Base-by-base conservation (phyloP, 2,329 filamentous ascomycete genomes). In the Rasamsonia emersonii region DNA sequence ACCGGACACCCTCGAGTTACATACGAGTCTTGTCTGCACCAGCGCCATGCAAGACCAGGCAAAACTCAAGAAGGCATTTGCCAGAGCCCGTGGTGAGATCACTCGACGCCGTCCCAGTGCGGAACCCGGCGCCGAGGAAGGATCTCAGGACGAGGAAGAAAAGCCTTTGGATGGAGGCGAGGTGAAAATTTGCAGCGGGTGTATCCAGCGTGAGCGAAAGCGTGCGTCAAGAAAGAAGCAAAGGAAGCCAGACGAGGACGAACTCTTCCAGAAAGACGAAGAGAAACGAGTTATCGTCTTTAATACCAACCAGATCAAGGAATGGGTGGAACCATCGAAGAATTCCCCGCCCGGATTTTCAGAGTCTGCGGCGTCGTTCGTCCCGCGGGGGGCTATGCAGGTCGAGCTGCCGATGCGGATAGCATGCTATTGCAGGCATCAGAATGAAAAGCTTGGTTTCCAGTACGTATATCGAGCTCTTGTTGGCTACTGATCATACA, bases 391-490 rank as follows among this genome's bases (percentile, higher is more conserved):
- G 30, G 75, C 80, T 5, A 77, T 85, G 65, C 80, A 86, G 50
- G 78, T 93, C 14, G 80, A 88, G 44, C 77, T 85, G 2, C 86
- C 86, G 0, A 94, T 96, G 88, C 80, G 89, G 7, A 95, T 98
- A 49, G 86, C 88, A 15, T 98, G 89, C 57, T 98, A 96, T 60
- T 96, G 89, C 61, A 78, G 89, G 13, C 89, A 98, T 54, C 89
- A 96, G 47, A 78, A 82, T 38, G 91, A 96, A 61, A 96, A 96
- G 64, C 68, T 81, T 44, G 89, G 89, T 2, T 98, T 95, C 60
- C 72, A 73, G 59, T 66, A 46, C 42, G 61, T 53, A 17, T 29
- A 31, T 25, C n/a, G 29, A 24, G 28, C n/a, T 18, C 24, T 18
- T 24, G 29, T 18, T 30, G 3, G 18, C 5, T n/a, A 17, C 24